Evolutionary conservation across 2,329 filamentous ascomycete genomes (phyloP).

Genomic region (Fusarium falciforme): DNA sequence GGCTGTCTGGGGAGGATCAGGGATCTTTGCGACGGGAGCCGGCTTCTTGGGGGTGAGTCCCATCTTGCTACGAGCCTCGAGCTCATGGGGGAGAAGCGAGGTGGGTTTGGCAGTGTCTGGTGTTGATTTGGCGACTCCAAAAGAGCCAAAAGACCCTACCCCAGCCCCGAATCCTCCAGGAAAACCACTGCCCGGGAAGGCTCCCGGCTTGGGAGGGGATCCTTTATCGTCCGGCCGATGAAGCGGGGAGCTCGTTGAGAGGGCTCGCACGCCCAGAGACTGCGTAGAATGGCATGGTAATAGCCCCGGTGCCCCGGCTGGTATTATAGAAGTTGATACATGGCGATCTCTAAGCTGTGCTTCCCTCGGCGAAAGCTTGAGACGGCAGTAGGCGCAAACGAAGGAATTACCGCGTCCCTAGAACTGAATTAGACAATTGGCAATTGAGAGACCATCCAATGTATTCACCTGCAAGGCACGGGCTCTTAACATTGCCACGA

Average conservation of each 20-base stretch:
- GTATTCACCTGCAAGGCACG: constrained; percentile 53
- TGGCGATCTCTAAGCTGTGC: constrained; percentile 27
- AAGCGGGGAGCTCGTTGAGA: constrained; percentile 45
- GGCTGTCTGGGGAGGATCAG: neutral
- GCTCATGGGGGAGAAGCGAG: constrained; percentile 53
- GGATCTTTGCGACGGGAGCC: neutral
- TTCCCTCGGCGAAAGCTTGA: constrained; percentile 41
- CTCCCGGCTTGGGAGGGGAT: constrained; percentile 28
- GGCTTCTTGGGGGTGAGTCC: constrained; percentile 33
- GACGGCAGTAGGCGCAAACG: constrained; percentile 55
- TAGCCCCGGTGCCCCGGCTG: constrained; percentile 1
- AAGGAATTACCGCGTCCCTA: constrained; percentile 54
- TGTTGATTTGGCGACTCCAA: constrained; percentile 26
- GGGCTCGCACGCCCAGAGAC: constrained; percentile 30
- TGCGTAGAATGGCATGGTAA: constrained; percentile 3
- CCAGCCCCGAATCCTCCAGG: constrained; percentile 34
- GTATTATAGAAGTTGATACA: constrained; percentile 23
- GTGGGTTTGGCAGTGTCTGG: neutral
- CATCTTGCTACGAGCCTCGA: constrained; percentile 49
- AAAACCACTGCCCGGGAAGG: constrained; percentile 40
- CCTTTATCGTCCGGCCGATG: constrained; percentile 33
- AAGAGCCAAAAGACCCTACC: constrained; percentile 40
- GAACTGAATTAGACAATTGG: constrained; percentile 16
- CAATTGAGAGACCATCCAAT: constrained; percentile 11
- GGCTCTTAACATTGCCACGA: constrained; percentile 57